Evolutionary conservation across 352 stramenopile genomes (phyloP).

Genomic region (Thalassiosira sp.): DNA sequence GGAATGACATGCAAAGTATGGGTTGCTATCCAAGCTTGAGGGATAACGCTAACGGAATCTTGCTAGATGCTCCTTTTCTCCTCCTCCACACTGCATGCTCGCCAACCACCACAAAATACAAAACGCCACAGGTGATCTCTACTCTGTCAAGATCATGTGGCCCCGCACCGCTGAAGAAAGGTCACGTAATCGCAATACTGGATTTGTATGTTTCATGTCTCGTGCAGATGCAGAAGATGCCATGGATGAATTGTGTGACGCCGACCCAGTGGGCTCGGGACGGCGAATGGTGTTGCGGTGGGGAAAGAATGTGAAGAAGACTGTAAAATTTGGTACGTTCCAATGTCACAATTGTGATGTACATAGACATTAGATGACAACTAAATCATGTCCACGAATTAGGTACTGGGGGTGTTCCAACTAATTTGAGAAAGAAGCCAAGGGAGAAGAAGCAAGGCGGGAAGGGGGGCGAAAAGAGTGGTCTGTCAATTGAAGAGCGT

Average conservation of each 20-base stretch:
- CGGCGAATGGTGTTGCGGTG: constrained; percentile 63
- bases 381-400: no score
- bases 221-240: constrained; percentile 73
- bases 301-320: constrained; percentile 70
- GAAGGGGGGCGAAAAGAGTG: no score
- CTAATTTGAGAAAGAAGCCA: constrained; percentile 46
- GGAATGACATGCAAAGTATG: no score
- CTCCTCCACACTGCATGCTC: background rate
- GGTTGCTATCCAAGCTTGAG: background rate
- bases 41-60: constrained; percentile 17
- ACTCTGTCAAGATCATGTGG: constrained; percentile 98
- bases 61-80: background rate
- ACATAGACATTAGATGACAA: no score
- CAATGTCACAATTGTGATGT: no score
- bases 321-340: constrained; percentile 50
- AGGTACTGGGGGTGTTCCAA: constrained; percentile 44
- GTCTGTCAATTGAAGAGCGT: background rate
- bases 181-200: constrained; percentile 88
- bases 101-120: background rate
- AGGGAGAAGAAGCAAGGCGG: constrained; percentile 3
- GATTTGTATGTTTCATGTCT: constrained; percentile 93
- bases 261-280: constrained; percentile 67
- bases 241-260: constrained; percentile 66
- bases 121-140: constrained; percentile 83
- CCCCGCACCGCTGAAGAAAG: constrained; percentile 93